Percentiles rank a stretch among this genome's conserved stretches.
phyloP scores from a whole-genome alignment of 73 alveolate species.

The Breviolum minutum region DNA sequence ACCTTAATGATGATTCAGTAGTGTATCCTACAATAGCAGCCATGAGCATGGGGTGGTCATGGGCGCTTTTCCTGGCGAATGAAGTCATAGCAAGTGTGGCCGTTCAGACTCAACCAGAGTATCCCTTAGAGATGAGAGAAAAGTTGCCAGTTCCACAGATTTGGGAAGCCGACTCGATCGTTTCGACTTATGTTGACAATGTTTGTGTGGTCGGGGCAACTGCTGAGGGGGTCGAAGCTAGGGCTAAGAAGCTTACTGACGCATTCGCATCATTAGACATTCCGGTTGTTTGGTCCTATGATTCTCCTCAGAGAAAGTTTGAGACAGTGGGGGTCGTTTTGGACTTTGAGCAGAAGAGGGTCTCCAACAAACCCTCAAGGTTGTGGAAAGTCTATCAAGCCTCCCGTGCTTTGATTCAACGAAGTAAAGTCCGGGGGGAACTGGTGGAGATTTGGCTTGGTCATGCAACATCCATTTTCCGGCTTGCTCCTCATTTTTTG shows the following conservation, averaged over 20 bases:
- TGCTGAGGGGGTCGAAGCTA: neutral
- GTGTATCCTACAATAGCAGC: neutral
- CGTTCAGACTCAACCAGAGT: no score
- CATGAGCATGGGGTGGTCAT: conserved; percentile 33
- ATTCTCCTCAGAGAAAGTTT: neutral
- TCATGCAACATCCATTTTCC: neutral
- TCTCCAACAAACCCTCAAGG: neutral
- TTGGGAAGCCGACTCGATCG: neutral
- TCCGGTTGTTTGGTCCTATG: neutral
- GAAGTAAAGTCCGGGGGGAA: neutral
- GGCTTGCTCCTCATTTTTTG: neutral
- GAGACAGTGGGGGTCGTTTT: neutral
- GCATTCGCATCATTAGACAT: neutral
- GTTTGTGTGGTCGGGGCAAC: neutral
- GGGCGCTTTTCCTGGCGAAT: neutral
- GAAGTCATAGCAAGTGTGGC: neutral
- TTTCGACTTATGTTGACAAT: neutral
- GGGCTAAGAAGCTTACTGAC: neutral
- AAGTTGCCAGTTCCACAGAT: conserved; percentile 16
- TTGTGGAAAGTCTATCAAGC: neutral
- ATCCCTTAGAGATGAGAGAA: neutral
- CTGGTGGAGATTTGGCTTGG: conserved; percentile 22
- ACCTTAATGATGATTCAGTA: neutral
- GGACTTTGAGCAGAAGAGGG: neutral
- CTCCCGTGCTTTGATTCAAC: neutral